Evolutionary conservation across 345 rosid genomes (phyloP), one percentile per base, ranked within the genome.

Genomic region (Erodium maritimum): DNA sequence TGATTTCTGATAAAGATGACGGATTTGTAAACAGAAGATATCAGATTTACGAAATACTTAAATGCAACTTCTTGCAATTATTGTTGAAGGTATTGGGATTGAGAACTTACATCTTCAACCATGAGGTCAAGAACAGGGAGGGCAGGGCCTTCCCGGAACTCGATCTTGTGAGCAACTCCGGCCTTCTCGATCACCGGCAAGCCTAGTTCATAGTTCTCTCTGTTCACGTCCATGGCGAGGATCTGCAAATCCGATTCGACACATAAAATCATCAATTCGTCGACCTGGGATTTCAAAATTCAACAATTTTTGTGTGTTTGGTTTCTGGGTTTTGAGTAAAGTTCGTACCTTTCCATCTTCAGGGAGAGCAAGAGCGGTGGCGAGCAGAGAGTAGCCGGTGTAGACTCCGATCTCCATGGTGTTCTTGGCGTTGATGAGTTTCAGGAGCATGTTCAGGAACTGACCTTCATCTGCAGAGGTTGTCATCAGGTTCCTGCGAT

Each of bases 401-500:
- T 83, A 94, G 52, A 94, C 97, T 13, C 99, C 99, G 19, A 94
- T n/a, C n/a, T n/a, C n/a, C n/a, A n/a, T n/a, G n/a, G n/a, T n/a
- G n/a, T n/a, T n/a, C n/a, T n/a, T n/a, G 52, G 97, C 99, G 71
- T 94, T 90, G 71, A 87, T 75, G 18, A 94, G 83, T 73, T 94
- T 94, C 55, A 94, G 74, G 21, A 94, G 75, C 97, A 87, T 83
- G 88, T 69, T 87, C 75, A 94, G 61, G 66, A 94, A 90, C 71
- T 94, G 99, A 23, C 96, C 99, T 79, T 87, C 97, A 59, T 94
- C 99, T 0, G 97, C 97, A 12, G 97, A 90, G 64, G 99, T 90
- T 0, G 96, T 85, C 99, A 94, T 90, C 52, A 94, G 69, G 77
- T 90, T 90, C 97, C 98, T 91, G 77, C 61, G 52, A 19, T 2